phyloP scores from a whole-genome alignment of 176 grass and related monocot genomes.

The Triticum turgidum region DNA sequence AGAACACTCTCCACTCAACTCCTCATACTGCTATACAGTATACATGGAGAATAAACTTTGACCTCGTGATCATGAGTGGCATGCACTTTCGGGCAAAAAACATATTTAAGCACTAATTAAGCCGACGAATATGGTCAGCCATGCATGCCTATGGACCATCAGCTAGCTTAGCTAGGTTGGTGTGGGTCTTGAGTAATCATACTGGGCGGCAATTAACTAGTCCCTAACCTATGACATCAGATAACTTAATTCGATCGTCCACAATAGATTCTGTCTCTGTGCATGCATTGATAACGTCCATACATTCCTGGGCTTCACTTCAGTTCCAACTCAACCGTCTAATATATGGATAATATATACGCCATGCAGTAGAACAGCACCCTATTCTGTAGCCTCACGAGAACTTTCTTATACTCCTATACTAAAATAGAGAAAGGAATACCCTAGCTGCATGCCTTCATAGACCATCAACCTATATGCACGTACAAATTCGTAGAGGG shows the following conservation, averaged over 20 bases:
- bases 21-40: background rate
- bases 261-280: background rate
- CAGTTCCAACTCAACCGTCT: background rate
- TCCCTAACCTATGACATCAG: conserved; percentile 15
- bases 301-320: background rate
- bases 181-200: background rate
- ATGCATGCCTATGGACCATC: conserved; percentile 24
- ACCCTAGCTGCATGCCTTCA: background rate
- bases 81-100: background rate
- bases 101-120: conserved; percentile 32
- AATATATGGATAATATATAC: background rate
- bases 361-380: background rate
- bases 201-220: conserved; percentile 10
- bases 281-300: background rate
- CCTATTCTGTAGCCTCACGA: background rate
- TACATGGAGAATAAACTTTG: conserved; percentile 35
- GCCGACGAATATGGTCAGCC: conserved; percentile 40
- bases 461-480: background rate
- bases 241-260: background rate
- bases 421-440: too few relatives aligned
- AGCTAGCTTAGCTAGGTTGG: background rate
- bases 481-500: background rate
- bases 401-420: background rate
- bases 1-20: conserved; percentile 31
- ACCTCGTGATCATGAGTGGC: conserved; percentile 11